Base-by-base conservation (phyloP, 208 protist species). In the Leishmania mexicana region DNA sequence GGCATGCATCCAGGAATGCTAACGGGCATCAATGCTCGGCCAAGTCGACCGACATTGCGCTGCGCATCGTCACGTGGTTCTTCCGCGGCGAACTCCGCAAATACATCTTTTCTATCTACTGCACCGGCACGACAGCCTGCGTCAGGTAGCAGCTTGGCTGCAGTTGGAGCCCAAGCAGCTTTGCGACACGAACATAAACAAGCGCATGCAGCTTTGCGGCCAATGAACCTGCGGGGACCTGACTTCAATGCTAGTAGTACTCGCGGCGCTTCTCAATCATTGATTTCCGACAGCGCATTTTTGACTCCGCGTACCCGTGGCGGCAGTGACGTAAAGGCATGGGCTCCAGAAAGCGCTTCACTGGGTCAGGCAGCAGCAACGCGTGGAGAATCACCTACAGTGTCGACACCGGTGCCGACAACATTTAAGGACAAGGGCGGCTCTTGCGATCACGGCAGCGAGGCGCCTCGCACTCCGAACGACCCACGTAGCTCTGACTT, bases 91-190 rank as follows among this genome's bases (percentile, higher is more conserved):
- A 15, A 28, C 51, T 58, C 73, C 35, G 73, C 51, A 54, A 62
- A 64, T 21, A 3, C 54, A 51, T 67, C 75, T 2, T 35, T 19
- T 40, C 35, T 78, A 8, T 78, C 57, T 21, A 65, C 57, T 17
- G 38, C 53, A 49, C 17, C 57, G 21, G 49, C 73, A 42, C 73
- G 51, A 47, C n/a, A 35, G 40, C 57, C 49, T 28, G 38, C 57
- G 38, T 67, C 75, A 8, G 21, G 35, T 35, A 38, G n/a, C 17
- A 68, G 60, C 62, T 47, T 79, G 58, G 72, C 47, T 3, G 70
- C 53, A 40, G 73, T 76, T n/a, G 85, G 70, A 19, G 74, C 64
- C 38, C 60, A 65, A 31, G 79, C 85, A 5, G 85, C 85, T 11
- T 58, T 81, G 2, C 75, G 54, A 38, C 70, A 85, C 79, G 85